phyloP scores from a whole-genome alignment of 352 stramenopile species.

The Blastocystis sp. region DNA sequence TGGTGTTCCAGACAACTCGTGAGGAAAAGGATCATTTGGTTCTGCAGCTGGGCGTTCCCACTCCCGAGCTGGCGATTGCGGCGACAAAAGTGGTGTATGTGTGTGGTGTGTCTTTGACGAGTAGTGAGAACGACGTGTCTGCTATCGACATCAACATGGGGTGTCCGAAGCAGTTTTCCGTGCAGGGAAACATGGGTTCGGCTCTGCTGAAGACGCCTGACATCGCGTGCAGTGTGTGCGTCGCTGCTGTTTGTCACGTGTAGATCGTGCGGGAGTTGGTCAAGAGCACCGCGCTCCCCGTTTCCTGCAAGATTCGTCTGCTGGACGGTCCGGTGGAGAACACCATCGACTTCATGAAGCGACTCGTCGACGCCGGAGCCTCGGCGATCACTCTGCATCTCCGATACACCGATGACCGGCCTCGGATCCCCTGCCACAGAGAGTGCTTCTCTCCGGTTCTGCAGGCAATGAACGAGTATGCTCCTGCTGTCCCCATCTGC shows the following conservation, averaged over 20 bases:
- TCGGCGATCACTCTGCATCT: constrained; percentile 63
- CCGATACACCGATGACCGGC: constrained; percentile 62
- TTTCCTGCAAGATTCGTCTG: constrained; percentile 82
- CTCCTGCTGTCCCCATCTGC: constrained; percentile 70
- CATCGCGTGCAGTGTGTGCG: constrained; percentile 71
- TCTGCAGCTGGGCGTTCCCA: constrained; percentile 52
- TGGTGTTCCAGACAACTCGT: constrained; percentile 42
- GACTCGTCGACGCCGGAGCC: constrained; percentile 61
- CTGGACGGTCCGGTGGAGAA: constrained; percentile 68
- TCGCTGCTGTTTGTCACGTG: constrained; percentile 42
- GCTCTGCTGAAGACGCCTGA: constrained; percentile 79
- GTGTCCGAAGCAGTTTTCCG: constrained; percentile 84
- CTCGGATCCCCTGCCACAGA: constrained; percentile 50
- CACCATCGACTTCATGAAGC: constrained; percentile 60
- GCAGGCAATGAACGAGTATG: constrained; percentile 60
- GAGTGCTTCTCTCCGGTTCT: constrained; percentile 60
- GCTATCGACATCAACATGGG: constrained; percentile 88
- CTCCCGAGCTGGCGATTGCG: background rate
- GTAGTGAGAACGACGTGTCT: constrained; percentile 72
- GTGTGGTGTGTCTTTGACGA: background rate
- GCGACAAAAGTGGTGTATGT: constrained; percentile 46
- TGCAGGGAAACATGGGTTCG: constrained; percentile 82
- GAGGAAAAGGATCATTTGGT: constrained; percentile 58
- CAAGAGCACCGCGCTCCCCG: constrained; percentile 72
- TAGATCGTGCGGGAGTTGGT: constrained; percentile 69